Conservation (phyloP, 1,284 basidiomycete genomes). For the Fomitopsis betulina region DNA sequence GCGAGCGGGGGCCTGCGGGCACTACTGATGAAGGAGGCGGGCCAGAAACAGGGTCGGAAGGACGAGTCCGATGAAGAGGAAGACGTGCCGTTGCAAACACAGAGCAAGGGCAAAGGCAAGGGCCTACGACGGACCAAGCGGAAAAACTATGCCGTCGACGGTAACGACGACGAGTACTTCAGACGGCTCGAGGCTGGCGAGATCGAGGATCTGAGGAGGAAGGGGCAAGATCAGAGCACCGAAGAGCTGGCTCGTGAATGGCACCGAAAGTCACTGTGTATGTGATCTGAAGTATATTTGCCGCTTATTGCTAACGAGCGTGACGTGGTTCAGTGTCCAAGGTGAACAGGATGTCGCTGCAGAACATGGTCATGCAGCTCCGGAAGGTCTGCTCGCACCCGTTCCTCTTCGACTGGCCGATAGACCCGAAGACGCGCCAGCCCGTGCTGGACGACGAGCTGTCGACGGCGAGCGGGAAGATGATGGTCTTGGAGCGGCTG, state of each 20-base stretch:
- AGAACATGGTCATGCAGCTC: conserved; percentile 94
- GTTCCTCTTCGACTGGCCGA: conserved; percentile 88
- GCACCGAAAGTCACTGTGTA: conserved; percentile 57
- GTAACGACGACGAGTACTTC: conserved; percentile 69
- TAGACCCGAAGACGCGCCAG: conserved; percentile 57
- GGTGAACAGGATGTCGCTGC: conserved; percentile 88
- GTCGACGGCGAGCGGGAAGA: conserved; percentile 89
- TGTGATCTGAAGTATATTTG: conserved; percentile 22
- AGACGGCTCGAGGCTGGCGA: conserved; percentile 51
- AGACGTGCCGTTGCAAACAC: conserved; percentile 22
- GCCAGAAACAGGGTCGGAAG: conserved; percentile 14
- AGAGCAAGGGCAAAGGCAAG: conserved; percentile 28
- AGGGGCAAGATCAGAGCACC: conserved; percentile 33
- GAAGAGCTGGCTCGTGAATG: conserved; percentile 49
- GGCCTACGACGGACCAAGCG: conserved; percentile 17
- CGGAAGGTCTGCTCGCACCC: conserved; percentile 95
- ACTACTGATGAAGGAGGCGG: conserved; percentile 18
- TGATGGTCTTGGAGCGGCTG: conserved; percentile 91
- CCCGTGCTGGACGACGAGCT: conserved; percentile 71
- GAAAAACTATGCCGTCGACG: conserved; percentile 48
- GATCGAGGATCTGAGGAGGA: conserved; percentile 22
- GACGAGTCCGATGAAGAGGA: conserved; percentile 28
- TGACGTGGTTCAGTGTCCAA: conserved; percentile 55
- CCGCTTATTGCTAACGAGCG: neutral
- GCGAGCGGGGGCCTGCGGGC: conserved; percentile 62